phyloP scores from a whole-genome alignment of 1,284 basidiomycete species.

The Cyathus pygmaeus region DNA sequence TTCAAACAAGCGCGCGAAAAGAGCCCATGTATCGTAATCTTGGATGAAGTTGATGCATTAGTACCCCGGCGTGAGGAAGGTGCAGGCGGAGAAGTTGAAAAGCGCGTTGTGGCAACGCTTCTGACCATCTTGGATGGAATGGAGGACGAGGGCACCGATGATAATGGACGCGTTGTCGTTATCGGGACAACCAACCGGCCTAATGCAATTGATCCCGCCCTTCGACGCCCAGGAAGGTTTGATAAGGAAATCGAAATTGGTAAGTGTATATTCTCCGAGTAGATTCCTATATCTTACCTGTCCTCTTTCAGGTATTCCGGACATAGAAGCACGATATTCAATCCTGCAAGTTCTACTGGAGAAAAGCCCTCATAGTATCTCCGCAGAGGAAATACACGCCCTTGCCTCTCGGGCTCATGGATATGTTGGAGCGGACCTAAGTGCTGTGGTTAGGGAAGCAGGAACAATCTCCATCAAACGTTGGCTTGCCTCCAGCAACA shows the following conservation, averaged over 20 bases:
- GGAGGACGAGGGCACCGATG: slow-evolving; percentile 62
- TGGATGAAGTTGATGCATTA: slow-evolving; percentile 97
- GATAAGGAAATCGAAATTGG: slow-evolving; percentile 98
- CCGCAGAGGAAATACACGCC: slow-evolving; percentile 65
- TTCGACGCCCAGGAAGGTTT: slow-evolving; percentile 93
- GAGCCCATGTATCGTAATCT: slow-evolving; percentile 91
- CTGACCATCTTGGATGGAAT: slow-evolving; percentile 97
- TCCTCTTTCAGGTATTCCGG: slow-evolving; percentile 79
- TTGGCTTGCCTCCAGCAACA: slow-evolving; percentile 59
- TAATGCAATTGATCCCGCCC: slow-evolving; percentile 96
- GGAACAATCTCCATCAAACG: slow-evolving; percentile 92
- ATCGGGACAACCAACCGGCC: slow-evolving; percentile 98
- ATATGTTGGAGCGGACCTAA: slow-evolving; percentile 96
- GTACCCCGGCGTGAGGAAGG: slow-evolving; percentile 91
- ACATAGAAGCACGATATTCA: slow-evolving; percentile 81
- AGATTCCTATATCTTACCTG: not conserved
- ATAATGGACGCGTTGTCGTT: slow-evolving; percentile 80
- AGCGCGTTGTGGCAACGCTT: slow-evolving; percentile 94
- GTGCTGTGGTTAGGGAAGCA: slow-evolving; percentile 92
- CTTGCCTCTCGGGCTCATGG: slow-evolving; percentile 90
- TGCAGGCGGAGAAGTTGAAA: slow-evolving; percentile 92
- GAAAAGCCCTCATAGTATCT: slow-evolving; percentile 83
- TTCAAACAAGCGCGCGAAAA: slow-evolving; percentile 86
- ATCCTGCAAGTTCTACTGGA: slow-evolving; percentile 87
- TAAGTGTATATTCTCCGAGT: slow-evolving; percentile 34